Percentiles rank a stretch among this genome's conserved stretches.
Evolutionary conservation across 805 yeast genomes (phyloP).

Genomic region (Vanderwaltozyma yarrowii): DNA sequence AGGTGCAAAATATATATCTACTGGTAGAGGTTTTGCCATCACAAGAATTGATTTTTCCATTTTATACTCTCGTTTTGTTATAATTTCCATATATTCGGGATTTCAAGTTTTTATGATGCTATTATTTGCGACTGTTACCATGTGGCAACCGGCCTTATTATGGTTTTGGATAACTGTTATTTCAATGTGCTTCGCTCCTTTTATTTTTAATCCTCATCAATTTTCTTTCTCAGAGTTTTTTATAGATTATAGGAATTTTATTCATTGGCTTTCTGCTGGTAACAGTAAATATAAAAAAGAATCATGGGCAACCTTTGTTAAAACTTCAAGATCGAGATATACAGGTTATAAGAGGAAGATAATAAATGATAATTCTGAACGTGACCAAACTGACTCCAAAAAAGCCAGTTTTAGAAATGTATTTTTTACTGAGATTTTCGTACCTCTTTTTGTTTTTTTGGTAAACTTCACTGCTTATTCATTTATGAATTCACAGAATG

Average conservation of each 20-base stretch:
- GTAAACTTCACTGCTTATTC: constrained; percentile 63
- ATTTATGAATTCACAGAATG: constrained; percentile 81
- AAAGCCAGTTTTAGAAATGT: constrained; percentile 73
- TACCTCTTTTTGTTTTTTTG: constrained; percentile 61
- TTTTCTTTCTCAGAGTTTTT: constrained; percentile 61
- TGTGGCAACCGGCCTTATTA: constrained; percentile 68
- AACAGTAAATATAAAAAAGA: constrained; percentile 53
- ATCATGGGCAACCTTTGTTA: constrained; percentile 73
- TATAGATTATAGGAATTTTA: constrained; percentile 49
- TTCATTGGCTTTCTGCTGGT: constrained; percentile 77
- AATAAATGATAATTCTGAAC: constrained; percentile 58
- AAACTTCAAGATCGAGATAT: constrained; percentile 72
- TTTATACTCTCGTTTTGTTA: constrained; percentile 67
- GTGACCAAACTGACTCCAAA: constrained; percentile 50
- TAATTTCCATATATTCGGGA: constrained; percentile 71
- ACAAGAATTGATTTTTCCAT: constrained; percentile 62
- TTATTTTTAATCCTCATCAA: constrained; percentile 69
- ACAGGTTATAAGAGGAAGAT: constrained; percentile 82
- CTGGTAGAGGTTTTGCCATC: constrained; percentile 92
- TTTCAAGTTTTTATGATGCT: constrained; percentile 57
- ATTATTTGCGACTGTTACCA: constrained; percentile 64
- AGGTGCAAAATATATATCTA: constrained; percentile 83
- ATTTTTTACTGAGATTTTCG: constrained; percentile 67
- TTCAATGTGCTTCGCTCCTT: constrained; percentile 62
- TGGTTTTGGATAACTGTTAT: constrained; percentile 68